These are phyloP conservation scores for Trichothecium roseum DNA, from an alignment of 2,329 filamentous ascomycete species.

Conservation along the genomic window DNA sequence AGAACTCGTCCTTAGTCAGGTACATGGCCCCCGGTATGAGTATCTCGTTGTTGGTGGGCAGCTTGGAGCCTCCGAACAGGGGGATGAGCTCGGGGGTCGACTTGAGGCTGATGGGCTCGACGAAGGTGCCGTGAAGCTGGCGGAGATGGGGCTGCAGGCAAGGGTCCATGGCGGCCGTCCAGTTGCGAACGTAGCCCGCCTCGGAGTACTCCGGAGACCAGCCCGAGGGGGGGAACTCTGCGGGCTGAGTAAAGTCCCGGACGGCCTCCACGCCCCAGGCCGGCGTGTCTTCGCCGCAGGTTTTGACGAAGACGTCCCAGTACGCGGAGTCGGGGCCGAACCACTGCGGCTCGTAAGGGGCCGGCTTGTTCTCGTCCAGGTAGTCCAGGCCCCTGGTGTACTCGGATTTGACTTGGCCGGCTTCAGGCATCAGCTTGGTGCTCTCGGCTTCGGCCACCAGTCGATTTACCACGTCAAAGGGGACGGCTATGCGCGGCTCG, in stretches of 20 bases:
- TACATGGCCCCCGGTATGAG: constrained; percentile 57
- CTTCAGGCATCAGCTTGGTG: constrained; percentile 29
- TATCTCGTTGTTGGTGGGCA: constrained; percentile 53
- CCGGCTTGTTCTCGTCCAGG: constrained; percentile 21
- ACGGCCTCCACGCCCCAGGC: constrained; percentile 24
- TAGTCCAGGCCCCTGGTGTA: constrained; percentile 30
- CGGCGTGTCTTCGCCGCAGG: constrained; percentile 47
- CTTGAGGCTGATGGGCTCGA: constrained; percentile 39
- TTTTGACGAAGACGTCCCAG: constrained; percentile 47
- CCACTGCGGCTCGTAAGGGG: constrained; percentile 37
- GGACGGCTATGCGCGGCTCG: constrained; percentile 51
- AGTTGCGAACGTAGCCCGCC: constrained; percentile 45
- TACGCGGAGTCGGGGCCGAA: constrained; percentile 33
- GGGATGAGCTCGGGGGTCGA: constrained; percentile 46
- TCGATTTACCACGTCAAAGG: constrained; percentile 43
- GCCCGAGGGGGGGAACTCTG: constrained; percentile 21
- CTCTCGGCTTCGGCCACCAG: constrained; percentile 37
- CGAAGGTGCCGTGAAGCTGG: constrained; percentile 45
- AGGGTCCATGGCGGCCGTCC: constrained; percentile 46
- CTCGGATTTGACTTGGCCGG: constrained; percentile 30
- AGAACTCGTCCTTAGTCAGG: constrained; percentile 45
- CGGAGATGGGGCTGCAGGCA: constrained; percentile 45
- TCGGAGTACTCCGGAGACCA: constrained; percentile 25
- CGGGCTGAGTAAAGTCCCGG: constrained; percentile 17
- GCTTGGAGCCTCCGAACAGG: constrained; percentile 52